phyloP scores from a whole-genome alignment of 2,329 filamentous ascomycete genomes.

The Aphanoascus verrucosus region DNA sequence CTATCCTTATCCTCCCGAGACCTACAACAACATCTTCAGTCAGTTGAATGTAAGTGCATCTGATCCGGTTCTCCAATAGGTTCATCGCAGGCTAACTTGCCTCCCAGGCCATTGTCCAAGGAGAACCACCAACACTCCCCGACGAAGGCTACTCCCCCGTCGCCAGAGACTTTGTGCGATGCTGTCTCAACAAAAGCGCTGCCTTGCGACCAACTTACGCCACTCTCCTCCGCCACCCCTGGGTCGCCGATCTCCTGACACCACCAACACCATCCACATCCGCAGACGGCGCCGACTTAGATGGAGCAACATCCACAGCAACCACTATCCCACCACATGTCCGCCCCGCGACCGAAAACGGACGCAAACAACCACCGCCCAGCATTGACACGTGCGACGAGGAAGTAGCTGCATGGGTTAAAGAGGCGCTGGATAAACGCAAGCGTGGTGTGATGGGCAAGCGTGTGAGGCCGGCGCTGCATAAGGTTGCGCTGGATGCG shows the following conservation, averaged over 20 bases:
- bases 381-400: constrained; percentile 50
- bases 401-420: constrained; percentile 83
- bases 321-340: constrained; percentile 26
- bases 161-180: constrained; percentile 75
- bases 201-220: constrained; percentile 88
- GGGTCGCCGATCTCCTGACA: constrained; percentile 66
- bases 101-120: constrained; percentile 83
- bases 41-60: constrained; percentile 75
- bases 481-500: constrained; percentile 72
- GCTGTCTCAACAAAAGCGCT: constrained; percentile 86
- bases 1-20: constrained; percentile 94
- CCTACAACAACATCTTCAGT: constrained; percentile 96
- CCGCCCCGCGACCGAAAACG: constrained; percentile 30
- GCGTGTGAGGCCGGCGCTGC: constrained; percentile 64
- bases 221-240: constrained; percentile 78
- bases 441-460: constrained; percentile 47
- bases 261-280: no score
- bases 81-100: background rate
- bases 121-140: constrained; percentile 84
- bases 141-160: constrained; percentile 63
- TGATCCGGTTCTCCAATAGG: background rate
- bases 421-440: constrained; percentile 56
- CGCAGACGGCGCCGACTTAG: constrained; percentile 51
- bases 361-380: background rate
- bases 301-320: constrained; percentile 48